Evolutionary conservation across 2,329 filamentous ascomycete genomes (phyloP).

Genomic region (Biscogniauxia sp.): DNA sequence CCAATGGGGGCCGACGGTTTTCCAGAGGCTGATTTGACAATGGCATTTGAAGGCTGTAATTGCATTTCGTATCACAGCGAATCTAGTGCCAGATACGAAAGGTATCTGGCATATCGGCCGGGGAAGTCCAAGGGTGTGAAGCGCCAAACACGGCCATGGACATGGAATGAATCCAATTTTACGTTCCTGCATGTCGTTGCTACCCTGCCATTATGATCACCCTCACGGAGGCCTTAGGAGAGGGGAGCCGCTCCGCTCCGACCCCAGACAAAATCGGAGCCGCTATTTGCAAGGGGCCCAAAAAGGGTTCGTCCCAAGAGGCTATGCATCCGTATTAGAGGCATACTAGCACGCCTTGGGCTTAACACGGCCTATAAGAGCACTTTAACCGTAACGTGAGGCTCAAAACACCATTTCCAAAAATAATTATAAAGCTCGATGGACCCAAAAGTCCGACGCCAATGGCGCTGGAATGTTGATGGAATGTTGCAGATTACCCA

Average conservation of each 20-base stretch:
- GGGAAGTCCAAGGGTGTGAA: neutral
- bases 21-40: slow-evolving; percentile 20
- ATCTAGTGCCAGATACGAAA: slow-evolving; percentile 1
- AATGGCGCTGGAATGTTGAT: neutral
- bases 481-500: neutral
- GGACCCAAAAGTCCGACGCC: neutral
- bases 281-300: neutral
- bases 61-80: slow-evolving; percentile 8
- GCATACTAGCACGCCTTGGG: neutral
- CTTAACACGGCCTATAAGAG: neutral
- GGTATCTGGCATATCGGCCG: neutral
- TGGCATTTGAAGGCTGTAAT: slow-evolving; percentile 9
- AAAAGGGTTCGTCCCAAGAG: neutral
- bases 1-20: slow-evolving; percentile 5
- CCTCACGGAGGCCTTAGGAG: neutral
- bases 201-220: neutral
- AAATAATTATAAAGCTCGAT: neutral
- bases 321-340: neutral
- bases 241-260: neutral
- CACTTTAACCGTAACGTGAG: neutral
- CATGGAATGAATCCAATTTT: neutral
- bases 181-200: neutral
- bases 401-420: neutral
- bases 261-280: neutral
- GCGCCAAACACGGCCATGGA: neutral